These are phyloP conservation scores for Aspergillus conjunctus DNA, from an alignment of 495 filamentous ascomycete genomes.

Conservation along the genomic window DNA sequence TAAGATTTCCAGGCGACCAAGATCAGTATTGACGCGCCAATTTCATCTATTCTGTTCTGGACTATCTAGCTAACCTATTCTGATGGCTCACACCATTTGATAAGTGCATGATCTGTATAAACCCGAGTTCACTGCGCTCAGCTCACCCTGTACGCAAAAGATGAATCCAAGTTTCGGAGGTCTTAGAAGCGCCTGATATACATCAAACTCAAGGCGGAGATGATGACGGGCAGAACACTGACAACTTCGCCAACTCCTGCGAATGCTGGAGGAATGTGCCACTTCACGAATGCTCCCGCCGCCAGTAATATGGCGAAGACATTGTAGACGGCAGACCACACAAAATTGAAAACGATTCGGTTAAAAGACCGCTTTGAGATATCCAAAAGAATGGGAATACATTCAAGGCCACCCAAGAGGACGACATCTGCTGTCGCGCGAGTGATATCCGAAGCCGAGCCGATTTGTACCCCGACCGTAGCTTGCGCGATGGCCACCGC, in stretches of 20 bases:
- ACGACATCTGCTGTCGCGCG: not conserved
- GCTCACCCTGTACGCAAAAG: too few species aligned
- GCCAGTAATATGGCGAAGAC: constrained; percentile 68
- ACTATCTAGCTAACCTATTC: too few species aligned
- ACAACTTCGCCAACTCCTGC: constrained; percentile 77
- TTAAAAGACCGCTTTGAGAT: not conserved
- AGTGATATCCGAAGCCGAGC: not conserved
- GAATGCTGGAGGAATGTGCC: constrained; percentile 68
- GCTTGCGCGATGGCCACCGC: constrained; percentile 71
- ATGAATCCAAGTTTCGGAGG: too few species aligned
- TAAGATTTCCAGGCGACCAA: too few species aligned
- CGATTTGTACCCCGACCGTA: constrained; percentile 53
- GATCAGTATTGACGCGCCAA: too few species aligned
- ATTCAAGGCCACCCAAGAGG: not conserved
- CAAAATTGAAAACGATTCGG: constrained; percentile 41
- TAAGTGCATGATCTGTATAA: too few species aligned
- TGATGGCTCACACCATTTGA: too few species aligned
- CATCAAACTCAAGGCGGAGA: constrained; percentile 50
- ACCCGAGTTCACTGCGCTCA: too few species aligned
- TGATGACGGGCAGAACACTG: constrained; percentile 73
- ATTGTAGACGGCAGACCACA: constrained; percentile 74
- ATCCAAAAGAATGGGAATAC: not conserved
- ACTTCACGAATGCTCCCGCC: constrained; percentile 65
- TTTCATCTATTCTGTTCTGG: too few species aligned
- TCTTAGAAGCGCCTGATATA: too few species aligned